Evolutionary conservation across 352 stramenopile genomes (phyloP).

Genomic region (Detonula confervacea): DNA sequence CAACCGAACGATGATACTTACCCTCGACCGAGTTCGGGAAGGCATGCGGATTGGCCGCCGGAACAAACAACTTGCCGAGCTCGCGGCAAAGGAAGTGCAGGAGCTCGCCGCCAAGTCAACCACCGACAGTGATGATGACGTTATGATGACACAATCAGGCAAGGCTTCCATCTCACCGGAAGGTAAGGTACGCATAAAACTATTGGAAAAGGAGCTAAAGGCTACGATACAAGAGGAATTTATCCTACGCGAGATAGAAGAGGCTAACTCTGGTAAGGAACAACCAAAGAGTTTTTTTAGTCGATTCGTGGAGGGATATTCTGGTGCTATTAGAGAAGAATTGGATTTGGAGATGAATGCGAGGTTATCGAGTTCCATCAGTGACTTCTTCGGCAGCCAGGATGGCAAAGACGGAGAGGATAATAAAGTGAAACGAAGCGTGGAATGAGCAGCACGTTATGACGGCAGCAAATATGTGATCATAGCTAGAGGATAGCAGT

Average conservation of each 20-base stretch:
- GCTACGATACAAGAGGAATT: slow-evolving; percentile 47
- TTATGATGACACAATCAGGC: slow-evolving; percentile 20
- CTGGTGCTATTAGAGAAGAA: slow-evolving; percentile 59
- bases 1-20: slow-evolving; percentile 84
- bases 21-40: slow-evolving; percentile 77
- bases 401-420: slow-evolving; percentile 24
- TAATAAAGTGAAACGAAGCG: too few relatives aligned
- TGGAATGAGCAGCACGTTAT: too few relatives aligned
- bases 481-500: too few relatives aligned
- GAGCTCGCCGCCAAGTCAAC: slow-evolving; percentile 12
- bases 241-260: slow-evolving; percentile 41
- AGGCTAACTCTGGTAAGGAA: slow-evolving; percentile 28
- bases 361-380: slow-evolving; percentile 71
- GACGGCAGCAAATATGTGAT: too few relatives aligned
- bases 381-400: slow-evolving; percentile 78
- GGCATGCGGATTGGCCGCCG: slow-evolving; percentile 72
- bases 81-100: slow-evolving; percentile 44
- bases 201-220: slow-evolving; percentile 58
- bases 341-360: slow-evolving; percentile 66
- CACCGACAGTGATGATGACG: not conserved
- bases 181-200: slow-evolving; percentile 38
- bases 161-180: slow-evolving; percentile 45
- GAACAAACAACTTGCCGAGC: slow-evolving; percentile 67
- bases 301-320: slow-evolving; percentile 83
- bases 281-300: slow-evolving; percentile 70